Evolutionary conservation across 2,329 filamentous ascomycete species (phyloP).

Genomic region (Coniochaeta prunicola): DNA sequence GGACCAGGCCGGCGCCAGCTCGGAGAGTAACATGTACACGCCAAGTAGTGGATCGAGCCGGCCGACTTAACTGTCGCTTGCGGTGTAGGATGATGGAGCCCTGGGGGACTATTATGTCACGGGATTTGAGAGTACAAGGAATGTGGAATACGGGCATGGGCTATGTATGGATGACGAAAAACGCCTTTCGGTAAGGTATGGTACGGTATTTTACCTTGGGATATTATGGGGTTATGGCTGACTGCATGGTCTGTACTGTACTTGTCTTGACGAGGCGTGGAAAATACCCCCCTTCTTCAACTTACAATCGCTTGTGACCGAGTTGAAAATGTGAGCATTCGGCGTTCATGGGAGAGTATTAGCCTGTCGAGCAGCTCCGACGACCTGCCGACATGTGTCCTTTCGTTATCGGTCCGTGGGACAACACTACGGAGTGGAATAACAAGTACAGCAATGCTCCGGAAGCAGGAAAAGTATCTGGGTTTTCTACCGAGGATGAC

Average conservation of each 20-base stretch:
- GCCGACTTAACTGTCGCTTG: background rate
- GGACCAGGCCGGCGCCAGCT: conserved; percentile 3
- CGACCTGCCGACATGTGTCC: background rate
- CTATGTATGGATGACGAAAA: background rate
- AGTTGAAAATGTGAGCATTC: too few relatives aligned
- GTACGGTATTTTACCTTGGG: background rate
- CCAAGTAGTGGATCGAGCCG: background rate
- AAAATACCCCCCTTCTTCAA: background rate
- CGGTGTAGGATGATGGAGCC: background rate
- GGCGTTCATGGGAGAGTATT: too few relatives aligned
- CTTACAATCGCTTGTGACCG: background rate
- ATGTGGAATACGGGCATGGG: background rate
- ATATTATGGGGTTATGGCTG: background rate
- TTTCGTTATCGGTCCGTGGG: background rate
- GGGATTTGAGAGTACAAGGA: background rate
- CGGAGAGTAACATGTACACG: conserved; percentile 1
- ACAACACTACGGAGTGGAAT: too few relatives aligned
- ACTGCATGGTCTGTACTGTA: background rate
- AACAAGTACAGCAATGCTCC: too few relatives aligned
- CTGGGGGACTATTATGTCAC: too few relatives aligned
- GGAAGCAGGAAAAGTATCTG: too few relatives aligned
- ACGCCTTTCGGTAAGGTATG: background rate
- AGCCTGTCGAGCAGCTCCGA: too few relatives aligned
- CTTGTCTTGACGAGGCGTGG: background rate
- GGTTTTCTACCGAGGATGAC: too few relatives aligned